Evolutionary conservation across 805 yeast genomes (phyloP), one percentile per base, ranked within the genome.

Genomic region (Pichia thaimueangensis): DNA sequence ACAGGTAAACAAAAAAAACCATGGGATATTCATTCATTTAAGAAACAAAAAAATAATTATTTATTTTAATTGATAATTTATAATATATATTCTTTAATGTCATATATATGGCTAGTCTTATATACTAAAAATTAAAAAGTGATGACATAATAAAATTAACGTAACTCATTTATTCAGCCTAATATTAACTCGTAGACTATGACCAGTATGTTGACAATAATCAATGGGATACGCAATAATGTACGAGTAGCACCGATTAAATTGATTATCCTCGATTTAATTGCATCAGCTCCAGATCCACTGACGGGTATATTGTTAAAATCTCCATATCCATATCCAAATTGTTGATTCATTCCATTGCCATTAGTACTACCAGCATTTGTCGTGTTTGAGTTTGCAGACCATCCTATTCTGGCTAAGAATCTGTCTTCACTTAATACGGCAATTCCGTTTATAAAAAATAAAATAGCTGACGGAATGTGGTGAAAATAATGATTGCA

Each of bases 351-450:
- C 31, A 35, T 35, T 10, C 38, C 38, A 25, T 25, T 35, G n/a
- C n/a, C n/a, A n/a, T n/a, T n/a, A n/a, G n/a, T n/a, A n/a, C n/a
- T n/a, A n/a, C n/a, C n/a, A 16, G 25, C 25, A 21, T 28, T 36
- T 1, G 42, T 39, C 7, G 59, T 56, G 50, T 59, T 66, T 64
- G 66, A 21, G 66, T 70, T 28, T 57, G 56, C 42, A 37, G 64
- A 52, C 64, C 67, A 64, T 62, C 62, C 83, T 55, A 62, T 75
- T 15, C 65, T 45, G 29, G 59, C 74, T 45, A 77, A 64, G 50
- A 77, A 77, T 39, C 83, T 55, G 54, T 77, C 83, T 51, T 77
- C 83, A 44, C 80, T 73, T 33, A 77, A 64, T 19, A 77, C 74
- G 0, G 82, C 82, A 15, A 77, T 65, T 0, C 79, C 78, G 51